Conservation (phyloP, 495 filamentous ascomycete species). For the Staphylotrichum longicolle region DNA sequence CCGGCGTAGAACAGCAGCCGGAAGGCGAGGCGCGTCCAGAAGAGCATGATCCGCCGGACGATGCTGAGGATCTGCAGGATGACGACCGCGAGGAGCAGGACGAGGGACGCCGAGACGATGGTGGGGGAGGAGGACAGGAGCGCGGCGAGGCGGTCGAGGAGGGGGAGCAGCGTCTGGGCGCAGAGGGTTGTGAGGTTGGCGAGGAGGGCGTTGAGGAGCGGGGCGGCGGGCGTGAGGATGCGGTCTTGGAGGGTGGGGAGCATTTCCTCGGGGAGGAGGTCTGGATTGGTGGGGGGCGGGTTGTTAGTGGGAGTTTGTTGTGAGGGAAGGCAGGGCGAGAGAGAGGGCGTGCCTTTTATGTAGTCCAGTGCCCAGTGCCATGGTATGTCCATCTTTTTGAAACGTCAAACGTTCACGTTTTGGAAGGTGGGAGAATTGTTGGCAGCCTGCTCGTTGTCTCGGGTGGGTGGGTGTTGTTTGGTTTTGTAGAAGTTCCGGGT, state of each 20-base stretch:
- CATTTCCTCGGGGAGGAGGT: conserved; percentile 1
- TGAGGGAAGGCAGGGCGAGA: not conserved
- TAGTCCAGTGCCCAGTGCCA: conserved; percentile 1
- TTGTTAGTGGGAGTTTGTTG: not conserved
- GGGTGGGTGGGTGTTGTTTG: conserved; percentile 1
- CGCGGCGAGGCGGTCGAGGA: conserved; percentile 43
- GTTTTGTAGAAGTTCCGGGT: conserved; percentile 3
- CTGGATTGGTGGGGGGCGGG: not conserved
- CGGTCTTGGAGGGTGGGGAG: conserved; percentile 31
- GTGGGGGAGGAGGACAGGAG: conserved; percentile 51
- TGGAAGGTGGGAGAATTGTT: not conserved
- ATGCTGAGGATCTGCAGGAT: conserved; percentile 66
- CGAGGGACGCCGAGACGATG: conserved; percentile 56
- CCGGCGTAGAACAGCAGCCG: conserved; percentile 58
- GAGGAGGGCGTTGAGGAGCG: not conserved
- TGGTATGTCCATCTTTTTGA: conserved; percentile 4
- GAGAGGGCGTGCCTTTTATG: not conserved
- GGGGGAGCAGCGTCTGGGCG: conserved; percentile 13
- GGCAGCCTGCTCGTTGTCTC: not conserved
- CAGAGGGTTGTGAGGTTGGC: conserved; percentile 6
- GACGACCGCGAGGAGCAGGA: conserved; percentile 54
- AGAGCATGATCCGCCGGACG: conserved; percentile 65
- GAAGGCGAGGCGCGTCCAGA: conserved; percentile 64
- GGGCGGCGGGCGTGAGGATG: conserved; percentile 29
- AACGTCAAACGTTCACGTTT: not conserved